Evolutionary conservation across 2,329 filamentous ascomycete genomes (phyloP).

Genomic region (Epichloe brachyelytri): DNA sequence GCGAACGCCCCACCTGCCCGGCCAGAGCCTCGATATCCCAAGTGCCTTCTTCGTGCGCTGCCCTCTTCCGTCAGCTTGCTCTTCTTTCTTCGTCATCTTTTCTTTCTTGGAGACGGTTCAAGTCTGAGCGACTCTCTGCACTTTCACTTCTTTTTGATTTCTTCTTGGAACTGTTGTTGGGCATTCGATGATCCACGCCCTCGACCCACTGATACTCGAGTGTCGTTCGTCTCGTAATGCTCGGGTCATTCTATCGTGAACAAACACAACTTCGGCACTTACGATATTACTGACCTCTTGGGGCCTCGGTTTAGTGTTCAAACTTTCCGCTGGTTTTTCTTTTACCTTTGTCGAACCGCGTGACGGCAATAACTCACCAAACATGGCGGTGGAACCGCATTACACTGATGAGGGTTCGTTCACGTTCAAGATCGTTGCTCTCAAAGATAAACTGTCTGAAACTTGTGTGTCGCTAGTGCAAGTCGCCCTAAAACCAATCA

Average conservation of each 20-base stretch:
- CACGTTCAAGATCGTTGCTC: not conserved
- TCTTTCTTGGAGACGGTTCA: not conserved
- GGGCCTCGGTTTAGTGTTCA: too few species aligned
- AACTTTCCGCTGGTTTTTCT: not conserved
- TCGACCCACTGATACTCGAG: not conserved
- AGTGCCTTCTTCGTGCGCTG: not conserved
- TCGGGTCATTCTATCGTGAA: not conserved
- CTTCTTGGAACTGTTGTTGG: not conserved
- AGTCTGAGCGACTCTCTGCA: not conserved
- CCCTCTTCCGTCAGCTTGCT: conserved; percentile 1
- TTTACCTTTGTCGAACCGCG: not conserved
- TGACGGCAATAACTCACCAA: not conserved
- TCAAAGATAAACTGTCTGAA: not conserved
- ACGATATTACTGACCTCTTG: not conserved
- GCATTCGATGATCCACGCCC: not conserved
- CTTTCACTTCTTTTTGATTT: not conserved
- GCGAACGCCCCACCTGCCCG: conserved; percentile 1
- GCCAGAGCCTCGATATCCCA: not conserved
- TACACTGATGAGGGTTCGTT: conserved; percentile 7
- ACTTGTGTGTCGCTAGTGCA: conserved; percentile 13
- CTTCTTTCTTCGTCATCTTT: not conserved
- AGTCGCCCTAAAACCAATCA: conserved; percentile 16
- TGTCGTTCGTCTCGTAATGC: not conserved
- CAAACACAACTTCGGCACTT: not conserved
- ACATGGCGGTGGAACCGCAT: conserved; percentile 1